phyloP scores from a whole-genome alignment of 495 filamentous ascomycete species.

The Staphylotrichum longicolle region DNA sequence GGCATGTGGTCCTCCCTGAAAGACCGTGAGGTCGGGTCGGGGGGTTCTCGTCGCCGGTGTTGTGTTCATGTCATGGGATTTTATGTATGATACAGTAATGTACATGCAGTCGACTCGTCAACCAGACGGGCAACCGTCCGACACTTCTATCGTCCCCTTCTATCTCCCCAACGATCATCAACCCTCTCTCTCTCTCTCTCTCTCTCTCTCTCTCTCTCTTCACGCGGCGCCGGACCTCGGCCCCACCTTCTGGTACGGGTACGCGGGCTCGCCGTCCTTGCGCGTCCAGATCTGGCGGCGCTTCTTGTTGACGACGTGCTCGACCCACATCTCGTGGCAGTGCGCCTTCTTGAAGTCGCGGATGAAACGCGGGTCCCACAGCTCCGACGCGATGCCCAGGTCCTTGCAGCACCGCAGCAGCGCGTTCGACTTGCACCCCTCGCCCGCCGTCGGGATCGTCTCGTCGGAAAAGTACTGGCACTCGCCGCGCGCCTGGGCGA shows the following conservation, averaged over 20 bases:
- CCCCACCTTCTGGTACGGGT: constrained; percentile 64
- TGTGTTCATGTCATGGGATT: neutral
- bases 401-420: constrained; percentile 98
- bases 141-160: too few species aligned
- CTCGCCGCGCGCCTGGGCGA: constrained; percentile 90
- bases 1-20: too few species aligned
- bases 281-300: constrained; percentile 81
- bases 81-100: neutral
- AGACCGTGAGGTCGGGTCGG: too few species aligned
- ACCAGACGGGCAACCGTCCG: too few species aligned
- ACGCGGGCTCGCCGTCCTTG: constrained; percentile 76
- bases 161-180: too few species aligned
- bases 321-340: constrained; percentile 70
- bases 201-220: neutral
- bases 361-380: constrained; percentile 96
- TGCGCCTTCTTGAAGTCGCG: constrained; percentile 60
- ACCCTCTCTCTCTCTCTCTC: neutral
- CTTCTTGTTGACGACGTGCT: constrained; percentile 71
- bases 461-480: constrained; percentile 91
- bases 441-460: constrained; percentile 92
- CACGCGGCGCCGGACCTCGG: neutral
- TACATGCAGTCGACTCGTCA: neutral
- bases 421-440: constrained; percentile 96
- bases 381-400: constrained; percentile 86
- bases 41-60: too few species aligned